These are phyloP conservation scores for Rutstroemia sp. DNA, from an alignment of 2,329 filamentous ascomycete species.

Conservation along the genomic window DNA sequence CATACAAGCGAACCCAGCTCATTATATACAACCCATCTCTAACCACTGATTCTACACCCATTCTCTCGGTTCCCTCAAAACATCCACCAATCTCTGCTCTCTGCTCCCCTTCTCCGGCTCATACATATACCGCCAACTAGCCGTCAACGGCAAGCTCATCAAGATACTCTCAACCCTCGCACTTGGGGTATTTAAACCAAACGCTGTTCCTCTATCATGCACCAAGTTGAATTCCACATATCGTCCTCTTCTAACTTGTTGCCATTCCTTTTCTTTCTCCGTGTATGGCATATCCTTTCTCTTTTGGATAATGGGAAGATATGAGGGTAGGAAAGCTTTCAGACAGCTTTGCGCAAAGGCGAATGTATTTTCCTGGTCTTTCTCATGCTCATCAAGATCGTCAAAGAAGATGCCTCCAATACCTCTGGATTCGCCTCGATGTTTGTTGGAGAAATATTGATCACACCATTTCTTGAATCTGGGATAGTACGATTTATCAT, in stretches of 20 bases:
- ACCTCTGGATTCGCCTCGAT: slow-evolving; percentile 78
- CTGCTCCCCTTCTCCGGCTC: slow-evolving; percentile 65
- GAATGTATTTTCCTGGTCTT: slow-evolving; percentile 84
- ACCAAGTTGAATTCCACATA: slow-evolving; percentile 99
- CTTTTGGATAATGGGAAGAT: slow-evolving; percentile 79
- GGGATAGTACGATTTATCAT: slow-evolving; percentile 86
- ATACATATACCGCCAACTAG: slow-evolving; percentile 95
- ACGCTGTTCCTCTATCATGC: slow-evolving; percentile 89
- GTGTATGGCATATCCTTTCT: slow-evolving; percentile 90
- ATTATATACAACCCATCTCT: neutral
- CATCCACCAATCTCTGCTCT: slow-evolving; percentile 75
- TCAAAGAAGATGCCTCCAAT: slow-evolving; percentile 98
- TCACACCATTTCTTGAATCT: slow-evolving; percentile 98
- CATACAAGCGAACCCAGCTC: slow-evolving; percentile 3
- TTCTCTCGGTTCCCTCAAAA: slow-evolving; percentile 55
- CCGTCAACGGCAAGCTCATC: slow-evolving; percentile 92
- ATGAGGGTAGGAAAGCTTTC: slow-evolving; percentile 81
- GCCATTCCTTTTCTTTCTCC: slow-evolving; percentile 86
- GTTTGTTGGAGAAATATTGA: slow-evolving; percentile 91
- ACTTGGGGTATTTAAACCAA: slow-evolving; percentile 87
- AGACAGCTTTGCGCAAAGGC: slow-evolving; percentile 81
- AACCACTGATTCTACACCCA: slow-evolving; percentile 45
- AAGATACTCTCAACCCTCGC: slow-evolving; percentile 92
- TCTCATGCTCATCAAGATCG: slow-evolving; percentile 81
- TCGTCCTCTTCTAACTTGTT: slow-evolving; percentile 85